Percentiles rank a stretch among this genome's conserved stretches.
phyloP scores from a whole-genome alignment of 2,329 filamentous ascomycete genomes.

The Paraphoma sp. region DNA sequence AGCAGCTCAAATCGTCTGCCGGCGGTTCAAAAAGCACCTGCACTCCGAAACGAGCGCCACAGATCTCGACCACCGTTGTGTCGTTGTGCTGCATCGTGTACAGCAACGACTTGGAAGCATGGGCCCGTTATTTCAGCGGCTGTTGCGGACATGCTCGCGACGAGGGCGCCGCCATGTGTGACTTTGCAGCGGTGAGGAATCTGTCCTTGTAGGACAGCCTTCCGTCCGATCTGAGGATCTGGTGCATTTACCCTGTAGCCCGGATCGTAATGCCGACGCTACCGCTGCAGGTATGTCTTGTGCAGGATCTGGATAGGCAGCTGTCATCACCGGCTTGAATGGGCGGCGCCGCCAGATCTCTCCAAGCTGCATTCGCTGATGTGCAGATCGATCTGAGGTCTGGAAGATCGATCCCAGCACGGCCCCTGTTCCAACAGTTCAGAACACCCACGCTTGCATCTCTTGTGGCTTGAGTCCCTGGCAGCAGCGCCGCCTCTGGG shows the following conservation, averaged over 20 bases:
- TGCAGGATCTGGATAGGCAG: slow-evolving; percentile 39
- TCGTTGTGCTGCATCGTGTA: slow-evolving; percentile 17
- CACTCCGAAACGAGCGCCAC: slow-evolving; percentile 19
- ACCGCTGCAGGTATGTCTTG: slow-evolving; percentile 32
- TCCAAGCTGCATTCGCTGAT: slow-evolving; percentile 26
- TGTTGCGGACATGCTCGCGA: slow-evolving; percentile 25
- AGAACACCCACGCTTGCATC: slow-evolving; percentile 21
- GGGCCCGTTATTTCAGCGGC: slow-evolving; percentile 16
- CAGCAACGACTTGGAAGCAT: slow-evolving; percentile 17
- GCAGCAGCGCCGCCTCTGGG: slow-evolving; percentile 9
- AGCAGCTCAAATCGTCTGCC: background rate
- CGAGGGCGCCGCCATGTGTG: slow-evolving; percentile 14
- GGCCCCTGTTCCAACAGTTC: slow-evolving; percentile 23
- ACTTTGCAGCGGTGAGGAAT: slow-evolving; percentile 19
- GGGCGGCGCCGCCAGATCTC: slow-evolving; percentile 36
- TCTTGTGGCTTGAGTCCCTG: slow-evolving; percentile 30
- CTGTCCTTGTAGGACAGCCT: slow-evolving; percentile 12
- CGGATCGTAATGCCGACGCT: slow-evolving; percentile 35
- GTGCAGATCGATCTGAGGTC: slow-evolving; percentile 36
- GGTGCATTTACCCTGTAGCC: slow-evolving; percentile 34
- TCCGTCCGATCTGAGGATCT: slow-evolving; percentile 12
- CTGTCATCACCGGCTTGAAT: slow-evolving; percentile 33
- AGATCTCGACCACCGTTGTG: slow-evolving; percentile 29
- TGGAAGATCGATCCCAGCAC: slow-evolving; percentile 32
- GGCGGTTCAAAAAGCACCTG: slow-evolving; percentile 5